Base-by-base conservation (phyloP, 352 stramenopile species). In the Phytophthora pluvialis region DNA sequence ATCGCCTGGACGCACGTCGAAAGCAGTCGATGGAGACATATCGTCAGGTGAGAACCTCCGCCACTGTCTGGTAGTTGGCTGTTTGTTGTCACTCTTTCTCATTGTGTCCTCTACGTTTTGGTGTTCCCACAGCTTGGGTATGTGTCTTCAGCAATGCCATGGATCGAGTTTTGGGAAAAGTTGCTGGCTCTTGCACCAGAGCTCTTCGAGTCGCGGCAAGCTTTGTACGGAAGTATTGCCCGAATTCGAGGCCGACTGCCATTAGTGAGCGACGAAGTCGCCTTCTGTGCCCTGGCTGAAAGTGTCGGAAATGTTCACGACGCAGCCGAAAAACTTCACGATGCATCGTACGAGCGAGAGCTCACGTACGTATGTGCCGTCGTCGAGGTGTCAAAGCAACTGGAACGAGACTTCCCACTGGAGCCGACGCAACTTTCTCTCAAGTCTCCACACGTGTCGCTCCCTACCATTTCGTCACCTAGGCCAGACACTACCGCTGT, bases 21-120 rank as follows among this genome's bases (percentile, higher is more conserved):
- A 77, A 83, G n/a, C 76, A 86, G 11, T 89, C 81, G 6, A 89
- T 92, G 75, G 80, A 88, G 12, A 64, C 73, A 5, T 82, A 75
- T 75, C 72, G 72, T 13, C 75, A 80, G 60, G 75, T 83, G 66
- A 35, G 6, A 13, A 10, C 33, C 15, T 40, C 21, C 43, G 5
- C 13, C 4, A 16, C 18, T 58, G 2, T 50, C 39, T 32, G 36
- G 7, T 35, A 15, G 26, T n/a, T n/a, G n/a, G n/a, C n/a, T n/a
- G n/a, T n/a, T 47, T 43, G 15, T 25, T 13, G 1, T 18, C 36
- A 13, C 15, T 29, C 16, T n/a, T 56, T 31, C 16, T 35, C 3
- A 26, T 36, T 39, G 57, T 11, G 16, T 18, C 2, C 3, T 36
- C 29, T 38, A n/a, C n/a, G 11, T 47, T 43, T 59, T 46, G 32